phyloP scores from a whole-genome alignment of 1,284 basidiomycete species.

The Fomitopsis betulina region DNA sequence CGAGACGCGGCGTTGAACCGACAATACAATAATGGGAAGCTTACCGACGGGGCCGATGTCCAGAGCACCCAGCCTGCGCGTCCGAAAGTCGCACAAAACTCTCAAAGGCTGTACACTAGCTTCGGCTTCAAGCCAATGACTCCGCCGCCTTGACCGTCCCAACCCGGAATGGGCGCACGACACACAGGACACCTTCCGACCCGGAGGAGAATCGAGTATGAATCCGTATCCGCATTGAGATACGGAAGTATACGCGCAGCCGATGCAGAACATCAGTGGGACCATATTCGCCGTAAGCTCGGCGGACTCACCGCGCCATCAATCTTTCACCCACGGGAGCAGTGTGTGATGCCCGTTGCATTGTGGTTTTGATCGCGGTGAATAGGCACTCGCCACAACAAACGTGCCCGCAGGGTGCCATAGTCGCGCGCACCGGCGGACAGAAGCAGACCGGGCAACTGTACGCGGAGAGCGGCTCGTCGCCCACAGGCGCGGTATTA shows the following conservation, averaged over 20 bases:
- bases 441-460: constrained; percentile 77
- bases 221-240: background rate
- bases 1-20: background rate
- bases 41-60: background rate
- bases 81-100: background rate
- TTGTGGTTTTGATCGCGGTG: constrained; percentile 60
- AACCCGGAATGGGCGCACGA: constrained; percentile 33
- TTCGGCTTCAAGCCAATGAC: constrained; percentile 34
- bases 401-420: constrained; percentile 76
- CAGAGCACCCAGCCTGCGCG: background rate
- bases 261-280: background rate
- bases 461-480: constrained; percentile 57
- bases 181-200: constrained; percentile 36
- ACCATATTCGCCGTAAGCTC: background rate
- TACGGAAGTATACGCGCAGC: background rate
- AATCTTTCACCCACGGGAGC: constrained; percentile 27
- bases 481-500: background rate
- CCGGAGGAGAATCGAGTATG: background rate
- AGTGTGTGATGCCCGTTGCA: constrained; percentile 43
- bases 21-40: background rate
- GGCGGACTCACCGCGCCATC: constrained; percentile 20
- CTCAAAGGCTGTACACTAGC: constrained; percentile 25
- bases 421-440: constrained; percentile 65
- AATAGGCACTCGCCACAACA: constrained; percentile 75
- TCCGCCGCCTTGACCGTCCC: constrained; percentile 38